Conservation (phyloP, 1,284 basidiomycete species). For the Entoloma clypeatum region DNA sequence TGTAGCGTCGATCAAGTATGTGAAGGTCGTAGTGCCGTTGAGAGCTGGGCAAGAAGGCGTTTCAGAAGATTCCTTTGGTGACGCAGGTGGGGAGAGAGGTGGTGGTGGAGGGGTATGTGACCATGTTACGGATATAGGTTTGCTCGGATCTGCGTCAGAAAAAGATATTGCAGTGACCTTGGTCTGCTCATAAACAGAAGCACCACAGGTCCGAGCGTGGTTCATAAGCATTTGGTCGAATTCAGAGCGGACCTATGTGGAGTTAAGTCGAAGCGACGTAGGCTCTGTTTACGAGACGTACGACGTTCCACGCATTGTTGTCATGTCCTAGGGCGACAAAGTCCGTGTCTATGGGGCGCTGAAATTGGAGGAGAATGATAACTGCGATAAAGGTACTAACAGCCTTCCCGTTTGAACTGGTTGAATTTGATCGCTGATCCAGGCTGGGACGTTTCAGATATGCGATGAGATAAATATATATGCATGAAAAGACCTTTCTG, state of each 20-base stretch:
- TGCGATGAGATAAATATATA: neutral
- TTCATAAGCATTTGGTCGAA: conserved; percentile 61
- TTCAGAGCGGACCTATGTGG: conserved; percentile 53
- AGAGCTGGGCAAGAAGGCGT: conserved; percentile 20
- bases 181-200: conserved; percentile 51
- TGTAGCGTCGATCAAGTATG: conserved; percentile 66
- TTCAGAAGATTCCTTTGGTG: conserved; percentile 30
- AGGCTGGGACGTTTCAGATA: conserved; percentile 35
- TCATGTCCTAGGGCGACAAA: conserved; percentile 53
- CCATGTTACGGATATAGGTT: conserved; percentile 52
- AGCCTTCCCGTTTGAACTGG: conserved; percentile 62
- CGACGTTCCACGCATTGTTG: conserved; percentile 66
- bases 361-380: conserved; percentile 4
- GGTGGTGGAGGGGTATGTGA: conserved; percentile 37
- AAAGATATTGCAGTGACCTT: conserved; percentile 49
- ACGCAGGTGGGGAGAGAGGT: conserved; percentile 39
- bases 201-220: conserved; percentile 55
- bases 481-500: conserved; percentile 41
- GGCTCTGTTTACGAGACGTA: conserved; percentile 30
- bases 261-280: neutral
- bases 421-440: conserved; percentile 64
- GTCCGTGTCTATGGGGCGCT: conserved; percentile 50
- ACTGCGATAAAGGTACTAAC: conserved; percentile 34
- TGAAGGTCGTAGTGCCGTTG: conserved; percentile 52
- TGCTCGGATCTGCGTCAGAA: conserved; percentile 34